A percentile compares a stretch with the other conserved stretches of the same genome.
Evolutionary conservation across 1,139 yeast species (phyloP).

Genomic region (Nakaseomyces uthaithaninus): DNA sequence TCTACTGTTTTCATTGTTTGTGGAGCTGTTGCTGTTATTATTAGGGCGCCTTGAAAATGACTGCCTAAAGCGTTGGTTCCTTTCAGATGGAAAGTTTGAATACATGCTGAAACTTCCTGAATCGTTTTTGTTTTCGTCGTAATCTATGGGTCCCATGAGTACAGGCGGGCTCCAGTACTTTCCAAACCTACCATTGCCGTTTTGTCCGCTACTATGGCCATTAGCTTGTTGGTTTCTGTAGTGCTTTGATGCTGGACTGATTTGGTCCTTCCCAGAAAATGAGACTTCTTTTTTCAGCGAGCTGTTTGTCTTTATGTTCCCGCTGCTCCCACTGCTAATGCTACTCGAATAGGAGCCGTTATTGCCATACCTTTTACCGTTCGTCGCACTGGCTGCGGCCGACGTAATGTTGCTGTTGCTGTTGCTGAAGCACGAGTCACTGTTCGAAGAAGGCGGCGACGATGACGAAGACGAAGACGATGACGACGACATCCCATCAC

Average conservation of each 20-base stretch:
- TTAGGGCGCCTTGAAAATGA: neutral
- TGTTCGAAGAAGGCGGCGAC: constrained; percentile 6
- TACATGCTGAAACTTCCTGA: neutral
- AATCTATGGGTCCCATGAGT: constrained; percentile 1
- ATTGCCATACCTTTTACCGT: too few relatives aligned
- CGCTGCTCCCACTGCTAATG: constrained; percentile 1
- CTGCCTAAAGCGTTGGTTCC: constrained; percentile 2
- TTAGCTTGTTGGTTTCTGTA: too few relatives aligned
- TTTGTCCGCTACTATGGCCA: neutral
- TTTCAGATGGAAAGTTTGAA: constrained; percentile 3
- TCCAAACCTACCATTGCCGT: neutral
- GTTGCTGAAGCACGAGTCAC: constrained; percentile 3
- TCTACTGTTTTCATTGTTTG: neutral
- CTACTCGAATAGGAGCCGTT: constrained; percentile 1
- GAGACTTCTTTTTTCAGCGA: constrained; percentile 12
- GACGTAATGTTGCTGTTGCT: neutral
- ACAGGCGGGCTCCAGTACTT: constrained; percentile 5
- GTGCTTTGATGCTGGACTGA: too few relatives aligned
- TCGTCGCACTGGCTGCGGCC: too few relatives aligned
- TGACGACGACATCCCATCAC: constrained; percentile 7
- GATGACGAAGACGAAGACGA: constrained; percentile 8
- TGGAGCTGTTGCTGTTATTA: neutral
- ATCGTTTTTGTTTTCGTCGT: neutral
- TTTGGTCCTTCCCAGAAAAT: neutral
- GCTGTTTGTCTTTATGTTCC: neutral